Evolutionary conservation across 208 protist genomes (phyloP).

Genomic region (Porcisia hertigi): DNA sequence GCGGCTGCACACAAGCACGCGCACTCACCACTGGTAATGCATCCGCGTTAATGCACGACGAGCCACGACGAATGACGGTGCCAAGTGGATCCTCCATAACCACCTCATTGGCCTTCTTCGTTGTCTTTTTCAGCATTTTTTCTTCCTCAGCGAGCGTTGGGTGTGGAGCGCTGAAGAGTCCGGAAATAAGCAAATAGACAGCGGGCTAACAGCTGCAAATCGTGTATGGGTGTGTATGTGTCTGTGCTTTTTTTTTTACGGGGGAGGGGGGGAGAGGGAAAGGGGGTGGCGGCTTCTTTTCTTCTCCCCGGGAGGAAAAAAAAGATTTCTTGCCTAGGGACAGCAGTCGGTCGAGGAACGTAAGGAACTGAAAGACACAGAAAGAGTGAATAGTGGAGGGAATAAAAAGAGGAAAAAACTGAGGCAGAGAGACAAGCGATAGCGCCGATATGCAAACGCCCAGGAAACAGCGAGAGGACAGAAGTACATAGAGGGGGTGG

Average conservation of each 20-base stretch:
- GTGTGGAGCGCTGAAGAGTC: neutral
- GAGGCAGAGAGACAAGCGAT: conserved; percentile 2
- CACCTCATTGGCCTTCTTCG: neutral
- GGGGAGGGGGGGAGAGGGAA: neutral
- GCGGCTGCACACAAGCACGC: neutral
- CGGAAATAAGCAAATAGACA: neutral
- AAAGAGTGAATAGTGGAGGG: neutral
- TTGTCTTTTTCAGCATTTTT: conserved; percentile 3
- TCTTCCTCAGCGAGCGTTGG: neutral
- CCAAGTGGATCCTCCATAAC: conserved; percentile 9
- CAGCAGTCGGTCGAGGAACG: neutral
- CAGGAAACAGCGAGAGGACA: neutral
- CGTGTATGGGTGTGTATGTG: too few species aligned
- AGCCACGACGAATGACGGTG: neutral
- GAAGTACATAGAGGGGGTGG: neutral
- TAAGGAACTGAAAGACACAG: neutral
- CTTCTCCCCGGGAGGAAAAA: neutral
- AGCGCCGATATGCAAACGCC: neutral
- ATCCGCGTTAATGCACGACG: neutral
- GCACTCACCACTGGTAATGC: neutral
- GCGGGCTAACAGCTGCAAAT: neutral
- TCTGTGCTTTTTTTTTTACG: neutral
- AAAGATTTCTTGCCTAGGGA: neutral
- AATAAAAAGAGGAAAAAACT: neutral
- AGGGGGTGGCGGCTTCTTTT: neutral